Evolutionary conservation across 2,329 filamentous ascomycete genomes (phyloP), one percentile per base, ranked within the genome.

Genomic region (Exophiala sp.): DNA sequence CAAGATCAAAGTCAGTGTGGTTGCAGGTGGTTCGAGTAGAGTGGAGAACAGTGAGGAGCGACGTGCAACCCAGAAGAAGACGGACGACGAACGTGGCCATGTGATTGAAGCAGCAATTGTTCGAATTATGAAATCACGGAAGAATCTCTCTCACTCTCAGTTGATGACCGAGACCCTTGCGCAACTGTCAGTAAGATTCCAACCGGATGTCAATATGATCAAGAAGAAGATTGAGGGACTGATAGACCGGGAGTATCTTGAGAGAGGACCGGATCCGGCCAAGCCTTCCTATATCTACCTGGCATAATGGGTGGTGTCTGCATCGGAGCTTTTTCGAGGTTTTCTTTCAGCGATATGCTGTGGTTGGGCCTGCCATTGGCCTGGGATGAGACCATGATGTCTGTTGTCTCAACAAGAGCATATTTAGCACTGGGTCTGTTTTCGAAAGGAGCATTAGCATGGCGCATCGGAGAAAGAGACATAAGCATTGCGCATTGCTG

Each of bases 1-100:
- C 65, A 90, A 89, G 69, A 89, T 96, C 72, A 95, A 95, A 70
- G 89, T 94, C 16, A 89, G 89, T 18, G 87, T 94, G 4, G 87
- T 96, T 62, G 88, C 79, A 47, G 72, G 83, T 46, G 83, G 85
- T 1, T 82, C 86, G 14, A 95, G 90, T 68, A 94, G 90, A 72
- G 88, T 95, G 1, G 92, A 97, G 72, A 89, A 83, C 48, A 76
- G 80, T 48, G 75, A 77, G 32, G 83, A 86, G 69, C 75, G 83
- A 40, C 70, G 70, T 40, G 72, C 75, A 45, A 78, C 76, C 0
- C 74, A 78, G 61, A 73, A 73, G 64, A 75, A 73, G 75, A 82
- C 60, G 62, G 72, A 74, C 35, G 75, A 78, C 11, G 75, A 77
- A 55, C 70, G 77, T 39, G 72, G 69, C 7, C 72, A 72, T n/a